A percentile compares a stretch with the other conserved stretches of the same genome.
phyloP scores from a whole-genome alignment of 192 early-diverging fungal genomes.

The Backusella luteola region DNA sequence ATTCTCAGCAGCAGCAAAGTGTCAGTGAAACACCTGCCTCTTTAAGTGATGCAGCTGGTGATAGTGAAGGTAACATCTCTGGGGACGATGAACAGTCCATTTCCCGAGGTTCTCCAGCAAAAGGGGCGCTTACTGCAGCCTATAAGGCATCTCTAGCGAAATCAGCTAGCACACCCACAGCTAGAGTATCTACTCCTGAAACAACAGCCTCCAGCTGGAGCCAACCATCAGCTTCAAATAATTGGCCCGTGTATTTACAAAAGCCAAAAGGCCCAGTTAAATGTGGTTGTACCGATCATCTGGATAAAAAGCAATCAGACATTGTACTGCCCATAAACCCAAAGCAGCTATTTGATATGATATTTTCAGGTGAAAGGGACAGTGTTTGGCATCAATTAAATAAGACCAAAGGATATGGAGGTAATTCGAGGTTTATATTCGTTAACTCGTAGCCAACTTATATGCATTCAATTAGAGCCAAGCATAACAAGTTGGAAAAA shows the following conservation, averaged over 20 bases:
- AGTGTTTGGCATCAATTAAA: slow-evolving; percentile 6
- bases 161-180: neutral
- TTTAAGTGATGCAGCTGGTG: neutral
- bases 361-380: neutral
- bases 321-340: slow-evolving; percentile 43
- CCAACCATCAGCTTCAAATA: neutral
- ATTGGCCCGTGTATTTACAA: slow-evolving; percentile 39
- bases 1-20: slow-evolving; percentile 12
- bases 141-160: slow-evolving; percentile 4
- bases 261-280: slow-evolving; percentile 44
- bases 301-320: slow-evolving; percentile 58
- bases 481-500: slow-evolving; percentile 5
- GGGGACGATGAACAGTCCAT: neutral
- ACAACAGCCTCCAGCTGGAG: neutral
- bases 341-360: neutral
- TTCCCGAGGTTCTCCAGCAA: slow-evolving; percentile 11
- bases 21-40: neutral
- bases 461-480: neutral
- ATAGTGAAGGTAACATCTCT: neutral
- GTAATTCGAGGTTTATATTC: neutral
- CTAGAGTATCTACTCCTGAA: neutral
- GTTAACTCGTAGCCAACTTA: neutral
- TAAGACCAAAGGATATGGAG: neutral
- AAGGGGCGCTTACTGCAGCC: slow-evolving; percentile 9
- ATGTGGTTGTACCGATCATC: slow-evolving; percentile 70